These are phyloP conservation scores for Purshia tridentata DNA, from an alignment of 306 rosid species.

Conservation along the genomic window DNA sequence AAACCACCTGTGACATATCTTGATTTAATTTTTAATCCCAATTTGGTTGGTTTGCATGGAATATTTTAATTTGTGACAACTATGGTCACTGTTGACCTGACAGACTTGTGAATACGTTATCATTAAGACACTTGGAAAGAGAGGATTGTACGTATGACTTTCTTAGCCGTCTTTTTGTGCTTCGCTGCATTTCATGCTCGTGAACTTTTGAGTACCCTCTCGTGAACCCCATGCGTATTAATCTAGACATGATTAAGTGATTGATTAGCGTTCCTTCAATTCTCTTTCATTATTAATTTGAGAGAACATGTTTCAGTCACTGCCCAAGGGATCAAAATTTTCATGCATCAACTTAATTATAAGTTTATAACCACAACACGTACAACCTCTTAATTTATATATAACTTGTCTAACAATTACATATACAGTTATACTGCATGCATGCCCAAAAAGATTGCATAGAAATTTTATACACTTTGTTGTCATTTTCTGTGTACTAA, in stretches of 20 bases:
- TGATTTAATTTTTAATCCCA: background rate
- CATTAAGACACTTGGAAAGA: constrained; percentile 3
- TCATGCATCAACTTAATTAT: constrained; percentile 15
- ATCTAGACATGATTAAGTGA: no score
- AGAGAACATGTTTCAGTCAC: constrained; percentile 27
- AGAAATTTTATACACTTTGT: background rate
- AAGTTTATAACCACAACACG: no score
- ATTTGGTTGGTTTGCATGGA: constrained; percentile 20
- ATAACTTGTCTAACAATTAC: no score
- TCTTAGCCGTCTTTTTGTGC: constrained; percentile 56
- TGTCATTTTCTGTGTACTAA: background rate
- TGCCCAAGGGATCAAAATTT: constrained; percentile 20
- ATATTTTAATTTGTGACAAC: constrained; percentile 18
- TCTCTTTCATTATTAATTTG: constrained; percentile 38
- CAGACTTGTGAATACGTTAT: constrained; percentile 12
- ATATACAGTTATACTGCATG: no score
- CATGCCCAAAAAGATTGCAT: no score
- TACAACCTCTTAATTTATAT: no score
- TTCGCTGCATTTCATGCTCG: constrained; percentile 27
- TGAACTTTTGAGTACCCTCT: constrained; percentile 40
- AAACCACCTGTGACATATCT: background rate
- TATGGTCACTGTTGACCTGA: background rate
- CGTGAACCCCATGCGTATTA: constrained; percentile 43
- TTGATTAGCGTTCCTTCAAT: background rate
- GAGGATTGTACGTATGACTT: constrained; percentile 21